Evolutionary conservation across 495 filamentous ascomycete species (phyloP), one percentile per base, ranked within the genome.

Genomic region (Penicillium bialowiezense): DNA sequence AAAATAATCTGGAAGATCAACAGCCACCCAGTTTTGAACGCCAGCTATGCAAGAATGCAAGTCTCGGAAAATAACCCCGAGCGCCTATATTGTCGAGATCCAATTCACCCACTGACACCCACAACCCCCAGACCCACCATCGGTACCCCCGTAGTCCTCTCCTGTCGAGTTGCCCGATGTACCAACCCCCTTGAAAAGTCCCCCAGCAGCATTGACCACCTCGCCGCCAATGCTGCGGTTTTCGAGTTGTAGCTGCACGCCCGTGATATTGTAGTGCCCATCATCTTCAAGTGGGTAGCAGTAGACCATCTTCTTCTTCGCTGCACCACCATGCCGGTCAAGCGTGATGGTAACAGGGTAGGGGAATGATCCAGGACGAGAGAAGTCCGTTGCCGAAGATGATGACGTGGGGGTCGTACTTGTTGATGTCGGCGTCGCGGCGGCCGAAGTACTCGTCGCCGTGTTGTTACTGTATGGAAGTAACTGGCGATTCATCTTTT

Each of bases 341-440:
- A 87, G 53, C 1, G 86, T 87, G 15, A 97, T 74, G 0, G 87
- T 93, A 0, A 95, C 75, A 0, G 90, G 89, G 59, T 92, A 95
- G 0, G 91, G 91, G 63, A 96, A 91, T 3, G 84, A 84, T 3
- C 88, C 88, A 0, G 89, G 88, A 18, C 73, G 75, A 8, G 64
- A 61, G 59, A 82, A 79, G 42, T 80, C 69, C 48, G 73, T 80
- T 14, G 78, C 76, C 1, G 74, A 77, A 5, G 74, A 75, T 5
- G 63, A 61, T 4, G 63, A 59, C 17, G 55, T 58, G 2, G 64
- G 4, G 24, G 35, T 55, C 13, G 40, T 37, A 14, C 44, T 47
- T n/a, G 58, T 28, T 2, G 54, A 32, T 2, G 70, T 51, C 8
- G 62, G 42, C 28, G 65, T 55, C 33, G 59, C 41, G 2, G 54